These are phyloP conservation scores for Lophiotrema nucula DNA, from an alignment of 495 filamentous ascomycete genomes.

Conservation along the genomic window DNA sequence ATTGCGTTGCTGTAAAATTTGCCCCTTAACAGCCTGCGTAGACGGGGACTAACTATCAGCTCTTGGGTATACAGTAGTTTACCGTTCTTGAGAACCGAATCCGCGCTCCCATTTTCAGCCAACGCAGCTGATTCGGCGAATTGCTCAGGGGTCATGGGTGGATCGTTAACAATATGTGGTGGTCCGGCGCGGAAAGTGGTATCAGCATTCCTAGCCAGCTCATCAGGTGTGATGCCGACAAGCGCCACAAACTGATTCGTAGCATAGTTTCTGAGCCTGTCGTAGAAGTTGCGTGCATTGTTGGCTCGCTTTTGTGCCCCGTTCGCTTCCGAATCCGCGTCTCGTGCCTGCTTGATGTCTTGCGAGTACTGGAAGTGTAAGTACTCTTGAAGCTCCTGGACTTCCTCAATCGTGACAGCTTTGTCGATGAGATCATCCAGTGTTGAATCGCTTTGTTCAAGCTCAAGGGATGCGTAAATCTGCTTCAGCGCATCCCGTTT, in stretches of 20 bases:
- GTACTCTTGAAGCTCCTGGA: slow-evolving; percentile 96
- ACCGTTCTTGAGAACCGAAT: slow-evolving; percentile 72
- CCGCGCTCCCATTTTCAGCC: slow-evolving; percentile 71
- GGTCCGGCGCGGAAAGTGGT: slow-evolving; percentile 68
- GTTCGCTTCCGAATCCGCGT: slow-evolving; percentile 48
- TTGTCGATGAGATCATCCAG: slow-evolving; percentile 76
- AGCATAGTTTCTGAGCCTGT: slow-evolving; percentile 74
- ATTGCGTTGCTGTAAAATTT: slow-evolving; percentile 77
- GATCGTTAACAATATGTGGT: slow-evolving; percentile 75
- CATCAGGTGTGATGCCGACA: slow-evolving; percentile 86
- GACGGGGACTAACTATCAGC: slow-evolving; percentile 78
- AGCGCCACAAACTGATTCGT: slow-evolving; percentile 81
- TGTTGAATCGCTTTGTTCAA: slow-evolving; percentile 43
- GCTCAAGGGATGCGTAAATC: slow-evolving; percentile 70
- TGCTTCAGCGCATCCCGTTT: slow-evolving; percentile 81
- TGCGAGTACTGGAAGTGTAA: slow-evolving; percentile 90
- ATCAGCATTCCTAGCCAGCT: slow-evolving; percentile 79
- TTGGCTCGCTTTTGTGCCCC: slow-evolving; percentile 76
- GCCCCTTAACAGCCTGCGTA: slow-evolving; percentile 82
- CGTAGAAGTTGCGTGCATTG: slow-evolving; percentile 69
- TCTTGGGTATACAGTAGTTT: slow-evolving; percentile 90
- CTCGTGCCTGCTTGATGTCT: slow-evolving; percentile 70
- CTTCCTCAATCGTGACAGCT: slow-evolving; percentile 81
- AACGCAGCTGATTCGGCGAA: slow-evolving; percentile 64
- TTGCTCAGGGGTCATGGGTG: slow-evolving; percentile 70